Conservation (phyloP, 1,284 basidiomycete species). For the Schizophyllum commune region DNA sequence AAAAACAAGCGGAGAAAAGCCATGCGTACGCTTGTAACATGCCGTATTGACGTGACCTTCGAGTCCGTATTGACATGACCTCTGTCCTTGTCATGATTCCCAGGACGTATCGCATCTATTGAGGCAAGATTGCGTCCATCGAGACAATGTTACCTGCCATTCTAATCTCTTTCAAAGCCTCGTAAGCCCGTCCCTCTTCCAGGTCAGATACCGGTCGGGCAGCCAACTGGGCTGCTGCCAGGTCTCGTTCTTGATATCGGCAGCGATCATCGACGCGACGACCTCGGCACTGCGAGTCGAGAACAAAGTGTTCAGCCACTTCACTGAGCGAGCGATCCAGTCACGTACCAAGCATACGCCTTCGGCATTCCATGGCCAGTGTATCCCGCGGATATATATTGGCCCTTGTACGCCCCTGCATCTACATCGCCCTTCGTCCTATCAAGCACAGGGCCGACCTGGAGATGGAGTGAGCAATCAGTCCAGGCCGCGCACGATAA, state of each 20-base stretch:
- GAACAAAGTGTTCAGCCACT: too few relatives aligned
- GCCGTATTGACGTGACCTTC: too few relatives aligned
- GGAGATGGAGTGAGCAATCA: too few relatives aligned
- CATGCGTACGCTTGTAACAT: too few relatives aligned
- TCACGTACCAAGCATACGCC: slow-evolving; percentile 62
- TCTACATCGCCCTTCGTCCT: slow-evolving; percentile 15
- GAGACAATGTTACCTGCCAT: too few relatives aligned
- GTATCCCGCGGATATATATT: slow-evolving; percentile 73
- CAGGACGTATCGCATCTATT: too few relatives aligned
- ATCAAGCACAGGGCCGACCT: slow-evolving; percentile 61
- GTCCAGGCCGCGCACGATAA: too few relatives aligned
- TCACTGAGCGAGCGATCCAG: too few relatives aligned
- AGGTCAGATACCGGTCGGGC: slow-evolving; percentile 29
- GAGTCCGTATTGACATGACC: too few relatives aligned
- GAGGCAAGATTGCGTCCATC: too few relatives aligned
- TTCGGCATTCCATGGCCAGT: slow-evolving; percentile 79
- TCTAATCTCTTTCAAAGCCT: not conserved
- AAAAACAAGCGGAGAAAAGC: too few relatives aligned
- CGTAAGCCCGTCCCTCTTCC: not conserved
- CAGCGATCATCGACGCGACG: slow-evolving; percentile 55
- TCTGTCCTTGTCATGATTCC: too few relatives aligned
- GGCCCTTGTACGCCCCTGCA: slow-evolving; percentile 33
- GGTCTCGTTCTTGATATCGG: slow-evolving; percentile 35
- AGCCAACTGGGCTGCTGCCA: slow-evolving; percentile 59
- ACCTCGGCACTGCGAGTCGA: slow-evolving; percentile 64